Percentiles rank a stretch among this genome's conserved stretches.
Conservation (phyloP, 148 eudicot genomes). For the Heliamphora exappendiculata region DNA sequence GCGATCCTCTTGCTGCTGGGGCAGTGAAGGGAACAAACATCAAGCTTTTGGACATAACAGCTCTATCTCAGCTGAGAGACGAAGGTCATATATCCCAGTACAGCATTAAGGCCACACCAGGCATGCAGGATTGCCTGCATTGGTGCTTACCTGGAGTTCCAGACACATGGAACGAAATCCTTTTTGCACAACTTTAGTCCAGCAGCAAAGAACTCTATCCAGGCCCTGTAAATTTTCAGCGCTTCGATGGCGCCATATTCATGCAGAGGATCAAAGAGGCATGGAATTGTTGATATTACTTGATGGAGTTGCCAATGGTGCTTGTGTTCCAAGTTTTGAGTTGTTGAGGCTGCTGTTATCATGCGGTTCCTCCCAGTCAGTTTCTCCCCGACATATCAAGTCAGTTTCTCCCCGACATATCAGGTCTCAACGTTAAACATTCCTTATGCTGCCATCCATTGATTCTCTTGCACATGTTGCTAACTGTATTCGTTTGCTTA, state of each 20-base stretch:
- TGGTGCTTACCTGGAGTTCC: constrained; percentile 76
- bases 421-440: not conserved
- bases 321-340: not conserved
- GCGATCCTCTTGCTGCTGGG: constrained; percentile 30
- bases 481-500: not conserved
- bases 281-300: too few relatives aligned
- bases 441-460: not conserved
- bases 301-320: not conserved
- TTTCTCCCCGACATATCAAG: too few relatives aligned
- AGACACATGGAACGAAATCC: constrained; percentile 62
- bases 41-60: constrained; percentile 48
- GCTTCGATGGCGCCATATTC: not conserved
- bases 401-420: not conserved
- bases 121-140: constrained; percentile 54
- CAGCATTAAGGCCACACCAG: constrained; percentile 35
- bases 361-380: too few relatives aligned
- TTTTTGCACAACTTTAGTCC: constrained; percentile 36
- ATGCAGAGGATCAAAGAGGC: not conserved
- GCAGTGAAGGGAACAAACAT: constrained; percentile 53
- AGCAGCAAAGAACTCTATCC: not conserved
- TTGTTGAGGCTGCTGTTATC: not conserved
- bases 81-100: constrained; percentile 55
- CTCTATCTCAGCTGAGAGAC: constrained; percentile 53
- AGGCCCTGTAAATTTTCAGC: not conserved
- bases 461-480: not conserved